These are phyloP conservation scores for Kappamyces sp. DNA, from an alignment of 192 early-diverging fungal genomes.

Conservation along the genomic window DNA sequence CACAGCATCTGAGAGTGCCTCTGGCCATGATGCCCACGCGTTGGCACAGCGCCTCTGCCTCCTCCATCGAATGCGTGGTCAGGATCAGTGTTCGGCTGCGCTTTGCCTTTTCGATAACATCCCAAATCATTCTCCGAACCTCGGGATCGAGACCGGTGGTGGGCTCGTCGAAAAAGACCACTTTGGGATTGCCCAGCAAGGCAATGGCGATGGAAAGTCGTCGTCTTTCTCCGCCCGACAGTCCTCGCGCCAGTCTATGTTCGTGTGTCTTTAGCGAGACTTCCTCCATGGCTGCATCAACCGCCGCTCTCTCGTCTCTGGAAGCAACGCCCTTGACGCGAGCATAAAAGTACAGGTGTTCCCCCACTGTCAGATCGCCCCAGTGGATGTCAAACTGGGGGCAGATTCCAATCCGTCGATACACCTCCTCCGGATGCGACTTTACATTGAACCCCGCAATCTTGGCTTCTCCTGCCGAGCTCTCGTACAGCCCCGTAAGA, in stretches of 20 bases:
- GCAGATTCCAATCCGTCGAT: slow-evolving; percentile 26
- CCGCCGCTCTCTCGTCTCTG: background rate
- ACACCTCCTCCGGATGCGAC: slow-evolving; percentile 13
- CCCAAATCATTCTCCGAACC: slow-evolving; percentile 24
- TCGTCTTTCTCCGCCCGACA: slow-evolving; percentile 18
- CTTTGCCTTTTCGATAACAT: slow-evolving; percentile 14
- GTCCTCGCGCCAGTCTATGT: background rate
- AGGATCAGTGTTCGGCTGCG: slow-evolving; percentile 19
- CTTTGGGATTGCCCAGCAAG: slow-evolving; percentile 22
- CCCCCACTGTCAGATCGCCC: slow-evolving; percentile 35
- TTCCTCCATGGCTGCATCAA: slow-evolving; percentile 14
- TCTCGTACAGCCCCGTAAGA: slow-evolving; percentile 24
- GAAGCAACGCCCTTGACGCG: slow-evolving; percentile 25
- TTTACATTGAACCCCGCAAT: slow-evolving; percentile 21
- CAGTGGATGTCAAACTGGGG: slow-evolving; percentile 44
- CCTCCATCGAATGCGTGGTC: slow-evolving; percentile 36
- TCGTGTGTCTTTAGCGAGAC: slow-evolving; percentile 2
- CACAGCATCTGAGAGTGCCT: slow-evolving; percentile 56
- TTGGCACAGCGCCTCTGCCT: slow-evolving; percentile 24
- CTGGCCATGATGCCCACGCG: slow-evolving; percentile 31
- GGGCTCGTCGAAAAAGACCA: slow-evolving; percentile 14
- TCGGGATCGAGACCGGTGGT: slow-evolving; percentile 25
- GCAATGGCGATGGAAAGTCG: slow-evolving; percentile 22
- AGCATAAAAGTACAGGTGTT: slow-evolving; percentile 35
- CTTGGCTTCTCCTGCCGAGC: slow-evolving; percentile 26